These are phyloP conservation scores for Botrytis fragariae DNA, from an alignment of 2,329 filamentous ascomycete genomes.

Conservation along the genomic window DNA sequence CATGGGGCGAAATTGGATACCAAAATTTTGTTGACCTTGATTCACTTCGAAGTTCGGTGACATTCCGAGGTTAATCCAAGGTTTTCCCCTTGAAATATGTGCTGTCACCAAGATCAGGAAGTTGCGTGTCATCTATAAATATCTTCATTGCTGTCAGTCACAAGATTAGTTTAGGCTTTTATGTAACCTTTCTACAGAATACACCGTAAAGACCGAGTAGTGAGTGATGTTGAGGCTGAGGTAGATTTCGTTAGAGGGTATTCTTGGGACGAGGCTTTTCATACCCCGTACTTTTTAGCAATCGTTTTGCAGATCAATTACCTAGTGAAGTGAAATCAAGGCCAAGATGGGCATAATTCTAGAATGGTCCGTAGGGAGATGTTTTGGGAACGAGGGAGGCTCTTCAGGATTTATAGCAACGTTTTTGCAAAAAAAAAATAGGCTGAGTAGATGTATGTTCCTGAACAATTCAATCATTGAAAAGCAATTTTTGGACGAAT, in stretches of 20 bases:
- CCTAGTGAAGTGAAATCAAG: not conserved
- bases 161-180: not conserved
- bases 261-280: not conserved
- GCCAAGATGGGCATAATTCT: not conserved
- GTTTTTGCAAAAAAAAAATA: not conserved
- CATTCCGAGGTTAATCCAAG: slow-evolving; percentile 6
- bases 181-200: not conserved
- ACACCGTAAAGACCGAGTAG: not conserved
- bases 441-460: not conserved
- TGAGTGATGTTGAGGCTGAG: not conserved
- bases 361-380: not conserved
- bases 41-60: not conserved
- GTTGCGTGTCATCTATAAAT: slow-evolving; percentile 6
- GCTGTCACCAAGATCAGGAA: not conserved
- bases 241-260: not conserved
- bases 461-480: not conserved
- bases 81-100: not conserved
- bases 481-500: not conserved
- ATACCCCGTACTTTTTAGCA: not conserved
- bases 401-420: not conserved
- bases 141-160: not conserved
- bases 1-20: not conserved
- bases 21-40: not conserved
- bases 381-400: not conserved
- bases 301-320: not conserved